Conservation (phyloP, 495 filamentous ascomycete species). For the Sphaerosporella brunnea region DNA sequence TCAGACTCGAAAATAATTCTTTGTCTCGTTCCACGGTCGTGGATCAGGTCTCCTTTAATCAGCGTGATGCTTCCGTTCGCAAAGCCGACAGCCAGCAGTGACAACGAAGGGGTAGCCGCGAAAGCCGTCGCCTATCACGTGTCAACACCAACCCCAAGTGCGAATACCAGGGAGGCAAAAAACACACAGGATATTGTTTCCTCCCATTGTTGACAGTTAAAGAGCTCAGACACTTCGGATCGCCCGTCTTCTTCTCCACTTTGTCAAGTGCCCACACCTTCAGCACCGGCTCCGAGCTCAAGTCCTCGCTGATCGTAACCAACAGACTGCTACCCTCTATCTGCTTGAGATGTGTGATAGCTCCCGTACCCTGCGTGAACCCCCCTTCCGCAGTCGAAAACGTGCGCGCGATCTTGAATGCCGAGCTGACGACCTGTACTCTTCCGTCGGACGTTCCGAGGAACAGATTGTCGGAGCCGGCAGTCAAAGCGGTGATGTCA, state of each 20-base stretch:
- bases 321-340: constrained; percentile 71
- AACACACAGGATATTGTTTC: constrained; percentile 69
- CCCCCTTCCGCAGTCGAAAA: constrained; percentile 64
- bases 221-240: constrained; percentile 69
- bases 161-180: no score
- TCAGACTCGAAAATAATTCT: constrained; percentile 92
- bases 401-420: constrained; percentile 70
- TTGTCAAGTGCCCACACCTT: constrained; percentile 96
- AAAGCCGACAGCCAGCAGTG: constrained; percentile 86
- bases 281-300: constrained; percentile 67
- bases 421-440: constrained; percentile 67
- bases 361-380: constrained; percentile 30
- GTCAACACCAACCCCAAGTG: no score
- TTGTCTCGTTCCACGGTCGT: constrained; percentile 91
- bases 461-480: constrained; percentile 81
- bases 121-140: constrained; percentile 64
- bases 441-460: constrained; percentile 67
- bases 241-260: constrained; percentile 78
- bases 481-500: constrained; percentile 51
- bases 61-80: constrained; percentile 89
- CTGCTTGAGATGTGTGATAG: constrained; percentile 91
- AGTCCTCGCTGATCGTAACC: constrained; percentile 73
- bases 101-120: constrained; percentile 50
- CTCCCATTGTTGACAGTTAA: constrained; percentile 76
- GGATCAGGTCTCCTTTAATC: constrained; percentile 82